Conservation (phyloP, 1,284 basidiomycete genomes). For the Rhodotorula sp. region DNA sequence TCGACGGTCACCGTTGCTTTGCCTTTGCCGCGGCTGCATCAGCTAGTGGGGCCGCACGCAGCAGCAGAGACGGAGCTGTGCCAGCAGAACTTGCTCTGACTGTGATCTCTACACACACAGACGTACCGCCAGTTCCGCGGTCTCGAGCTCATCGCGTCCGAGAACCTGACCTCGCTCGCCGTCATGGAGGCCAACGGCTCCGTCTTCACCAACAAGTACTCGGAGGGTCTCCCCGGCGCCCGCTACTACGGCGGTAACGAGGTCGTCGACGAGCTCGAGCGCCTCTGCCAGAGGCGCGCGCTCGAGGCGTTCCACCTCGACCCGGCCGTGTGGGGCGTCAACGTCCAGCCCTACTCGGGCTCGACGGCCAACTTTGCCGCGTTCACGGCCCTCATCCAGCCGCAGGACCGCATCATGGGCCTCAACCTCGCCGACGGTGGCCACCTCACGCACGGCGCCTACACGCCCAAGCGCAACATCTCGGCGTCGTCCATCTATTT, state of each 20-base stretch:
- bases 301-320: conserved; percentile 96
- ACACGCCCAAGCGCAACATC: conserved; percentile 85
- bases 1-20: no score
- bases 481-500: conserved; percentile 99
- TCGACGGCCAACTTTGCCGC: conserved; percentile 93
- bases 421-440: conserved; percentile 98
- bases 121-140: conserved; percentile 81
- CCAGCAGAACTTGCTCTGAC: not conserved
- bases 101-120: conserved; percentile 4
- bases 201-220: conserved; percentile 67
- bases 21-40: no score
- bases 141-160: conserved; percentile 93
- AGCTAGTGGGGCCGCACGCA: no score
- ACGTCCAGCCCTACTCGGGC: conserved; percentile 87
- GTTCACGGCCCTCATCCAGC: conserved; percentile 93
- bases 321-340: conserved; percentile 81
- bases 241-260: conserved; percentile 87
- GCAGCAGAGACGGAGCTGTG: no score
- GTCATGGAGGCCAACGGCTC: conserved; percentile 99
- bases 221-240: conserved; percentile 66
- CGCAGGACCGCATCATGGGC: conserved; percentile 99
- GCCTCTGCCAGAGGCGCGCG: conserved; percentile 91
- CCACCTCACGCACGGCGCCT: conserved; percentile 62
- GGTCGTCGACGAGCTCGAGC: conserved; percentile 94
- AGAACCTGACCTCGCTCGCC: conserved; percentile 92